These are phyloP conservation scores for Rosa persica DNA, from an alignment of 306 rosid genomes.

Conservation along the genomic window DNA sequence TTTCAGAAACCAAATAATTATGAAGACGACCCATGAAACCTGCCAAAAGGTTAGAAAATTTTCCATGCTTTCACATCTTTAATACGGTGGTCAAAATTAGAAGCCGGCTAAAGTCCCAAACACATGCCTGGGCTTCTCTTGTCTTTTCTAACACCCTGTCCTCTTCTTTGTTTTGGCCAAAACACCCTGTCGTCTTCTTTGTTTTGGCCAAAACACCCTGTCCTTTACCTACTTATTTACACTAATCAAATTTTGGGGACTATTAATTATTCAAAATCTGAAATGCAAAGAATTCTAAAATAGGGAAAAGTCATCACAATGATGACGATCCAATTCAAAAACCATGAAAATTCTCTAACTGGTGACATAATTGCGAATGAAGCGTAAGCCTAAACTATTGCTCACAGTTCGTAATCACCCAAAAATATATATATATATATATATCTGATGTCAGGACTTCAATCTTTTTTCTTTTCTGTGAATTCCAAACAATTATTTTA, in stretches of 20 bases:
- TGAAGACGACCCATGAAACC: background rate
- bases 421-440: no score
- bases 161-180: background rate
- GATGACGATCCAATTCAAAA: background rate
- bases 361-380: background rate
- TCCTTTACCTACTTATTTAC: background rate
- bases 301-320: background rate
- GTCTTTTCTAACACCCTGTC: background rate
- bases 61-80: background rate
- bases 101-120: background rate
- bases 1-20: background rate
- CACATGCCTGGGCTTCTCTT: no score
- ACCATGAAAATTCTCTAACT: background rate
- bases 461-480: no score
- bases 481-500: no score
- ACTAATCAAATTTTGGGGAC: background rate
- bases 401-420: no score
- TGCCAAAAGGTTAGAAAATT: background rate
- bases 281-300: background rate
- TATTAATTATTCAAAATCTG: background rate
- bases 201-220: background rate
- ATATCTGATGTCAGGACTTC: no score
- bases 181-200: background rate
- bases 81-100: background rate
- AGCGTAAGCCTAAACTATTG: no score